Evolutionary conservation across 2,329 filamentous ascomycete genomes (phyloP).

Genomic region (Fusarium pseudonygamai): DNA sequence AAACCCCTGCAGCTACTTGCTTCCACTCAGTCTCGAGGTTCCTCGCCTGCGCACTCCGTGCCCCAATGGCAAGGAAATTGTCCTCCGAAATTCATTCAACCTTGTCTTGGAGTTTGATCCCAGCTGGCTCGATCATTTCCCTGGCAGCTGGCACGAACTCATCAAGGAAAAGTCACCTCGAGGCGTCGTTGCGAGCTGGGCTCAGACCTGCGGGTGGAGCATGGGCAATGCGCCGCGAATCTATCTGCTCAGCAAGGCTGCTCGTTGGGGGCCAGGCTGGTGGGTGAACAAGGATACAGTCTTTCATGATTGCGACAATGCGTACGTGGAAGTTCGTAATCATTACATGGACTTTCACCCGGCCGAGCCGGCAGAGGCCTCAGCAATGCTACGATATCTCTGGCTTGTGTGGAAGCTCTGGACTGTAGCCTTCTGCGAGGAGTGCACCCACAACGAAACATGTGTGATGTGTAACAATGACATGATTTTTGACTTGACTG

Average conservation of each 20-base stretch:
- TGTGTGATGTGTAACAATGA: fast-evolving
- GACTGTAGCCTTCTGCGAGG: fast-evolving
- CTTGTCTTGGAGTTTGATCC: neutral
- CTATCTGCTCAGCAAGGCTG: neutral
- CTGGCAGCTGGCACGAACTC: fast-evolving
- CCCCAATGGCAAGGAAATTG: fast-evolving
- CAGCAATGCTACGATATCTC: neutral
- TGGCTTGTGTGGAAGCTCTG: no score
- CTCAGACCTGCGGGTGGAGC: fast-evolving
- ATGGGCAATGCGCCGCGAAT: fast-evolving
- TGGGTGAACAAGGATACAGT: fast-evolving
- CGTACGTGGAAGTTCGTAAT: neutral
- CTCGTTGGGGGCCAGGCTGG: fast-evolving
- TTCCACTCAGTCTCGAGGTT: fast-evolving
- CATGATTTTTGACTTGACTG: fast-evolving
- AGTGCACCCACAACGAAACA: neutral
- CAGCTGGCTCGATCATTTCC: neutral
- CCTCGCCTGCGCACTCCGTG: fast-evolving
- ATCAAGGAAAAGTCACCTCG: fast-evolving
- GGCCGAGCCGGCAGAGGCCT: fast-evolving
- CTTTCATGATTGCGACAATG: neutral
- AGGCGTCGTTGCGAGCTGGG: neutral
- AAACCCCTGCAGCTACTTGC: fast-evolving
- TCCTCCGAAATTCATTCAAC: neutral
- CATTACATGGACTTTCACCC: fast-evolving